Conservation (phyloP, 768 basidiomycete genomes). For the Boletus reticuloceps region DNA sequence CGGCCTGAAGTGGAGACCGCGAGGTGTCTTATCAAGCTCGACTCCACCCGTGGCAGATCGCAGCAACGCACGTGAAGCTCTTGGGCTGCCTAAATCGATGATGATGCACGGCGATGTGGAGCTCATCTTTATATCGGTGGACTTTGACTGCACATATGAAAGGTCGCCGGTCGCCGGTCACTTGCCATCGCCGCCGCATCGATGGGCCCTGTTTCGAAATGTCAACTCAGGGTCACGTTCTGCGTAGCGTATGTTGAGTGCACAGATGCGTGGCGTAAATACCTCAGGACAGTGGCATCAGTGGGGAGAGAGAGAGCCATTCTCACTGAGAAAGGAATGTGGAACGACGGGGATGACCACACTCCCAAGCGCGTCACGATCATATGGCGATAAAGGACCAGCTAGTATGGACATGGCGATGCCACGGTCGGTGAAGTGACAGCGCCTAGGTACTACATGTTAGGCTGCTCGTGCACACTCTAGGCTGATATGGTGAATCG, state of each 20-base stretch:
- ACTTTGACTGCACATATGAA: too few species aligned
- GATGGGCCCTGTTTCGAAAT: too few species aligned
- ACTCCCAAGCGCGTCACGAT: not conserved
- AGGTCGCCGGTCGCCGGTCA: too few species aligned
- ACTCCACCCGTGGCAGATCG: not conserved
- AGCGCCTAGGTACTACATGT: not conserved
- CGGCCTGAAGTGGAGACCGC: not conserved
- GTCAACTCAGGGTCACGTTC: not conserved
- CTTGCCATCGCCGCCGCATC: too few species aligned
- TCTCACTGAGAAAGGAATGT: not conserved
- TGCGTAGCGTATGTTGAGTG: not conserved
- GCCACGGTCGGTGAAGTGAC: not conserved
- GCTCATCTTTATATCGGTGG: not conserved
- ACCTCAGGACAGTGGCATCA: not conserved
- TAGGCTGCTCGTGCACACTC: not conserved
- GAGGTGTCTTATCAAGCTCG: slow-evolving; percentile 1
- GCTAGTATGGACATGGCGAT: not conserved
- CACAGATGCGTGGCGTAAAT: not conserved
- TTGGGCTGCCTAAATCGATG: slow-evolving; percentile 1
- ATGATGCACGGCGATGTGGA: not conserved
- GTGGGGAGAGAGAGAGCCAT: not conserved
- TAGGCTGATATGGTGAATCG: not conserved
- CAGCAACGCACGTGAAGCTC: not conserved
- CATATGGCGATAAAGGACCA: not conserved
- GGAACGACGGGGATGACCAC: not conserved